Evolutionary conservation across 371 early-diverging fungal genomes (phyloP).

Genomic region (Mortierella sp.): DNA sequence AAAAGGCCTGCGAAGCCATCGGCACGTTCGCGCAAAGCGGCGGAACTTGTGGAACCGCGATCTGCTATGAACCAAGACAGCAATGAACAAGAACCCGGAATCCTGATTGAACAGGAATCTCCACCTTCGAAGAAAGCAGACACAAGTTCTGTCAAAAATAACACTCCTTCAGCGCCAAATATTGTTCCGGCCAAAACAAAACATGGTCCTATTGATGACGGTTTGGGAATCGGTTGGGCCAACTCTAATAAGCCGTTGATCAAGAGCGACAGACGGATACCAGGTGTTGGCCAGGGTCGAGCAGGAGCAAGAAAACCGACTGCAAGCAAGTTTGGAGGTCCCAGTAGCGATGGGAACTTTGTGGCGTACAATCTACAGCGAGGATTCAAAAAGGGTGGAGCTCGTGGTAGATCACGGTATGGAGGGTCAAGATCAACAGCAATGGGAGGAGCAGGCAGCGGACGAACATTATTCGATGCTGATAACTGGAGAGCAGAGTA

Average conservation of each 20-base stretch:
- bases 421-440: slow-evolving; percentile 21
- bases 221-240: slow-evolving; percentile 30
- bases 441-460: slow-evolving; percentile 11
- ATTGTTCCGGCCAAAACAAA: not conserved
- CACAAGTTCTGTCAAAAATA: not conserved
- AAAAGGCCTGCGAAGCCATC: not conserved
- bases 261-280: slow-evolving; percentile 39
- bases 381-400: slow-evolving; percentile 28
- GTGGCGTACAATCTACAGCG: slow-evolving; percentile 50
- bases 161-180: too few relatives aligned
- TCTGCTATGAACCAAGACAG: too few relatives aligned
- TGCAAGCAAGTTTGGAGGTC: slow-evolving; percentile 19
- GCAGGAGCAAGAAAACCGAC: slow-evolving; percentile 21
- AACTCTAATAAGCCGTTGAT: slow-evolving; percentile 45
- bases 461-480: slow-evolving; percentile 31
- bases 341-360: slow-evolving; percentile 31
- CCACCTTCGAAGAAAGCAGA: too few relatives aligned
- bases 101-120: too few relatives aligned
- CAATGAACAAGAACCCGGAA: too few relatives aligned
- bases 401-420: slow-evolving; percentile 33
- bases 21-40: slow-evolving; percentile 4
- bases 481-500: slow-evolving; percentile 43
- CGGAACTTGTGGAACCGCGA: too few relatives aligned
- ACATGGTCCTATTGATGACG: not conserved
- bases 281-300: slow-evolving; percentile 37